Evolutionary conservation across 2,329 filamentous ascomycete species (phyloP), one percentile per base, ranked within the genome.

Genomic region (Scedosporium dehoogii): DNA sequence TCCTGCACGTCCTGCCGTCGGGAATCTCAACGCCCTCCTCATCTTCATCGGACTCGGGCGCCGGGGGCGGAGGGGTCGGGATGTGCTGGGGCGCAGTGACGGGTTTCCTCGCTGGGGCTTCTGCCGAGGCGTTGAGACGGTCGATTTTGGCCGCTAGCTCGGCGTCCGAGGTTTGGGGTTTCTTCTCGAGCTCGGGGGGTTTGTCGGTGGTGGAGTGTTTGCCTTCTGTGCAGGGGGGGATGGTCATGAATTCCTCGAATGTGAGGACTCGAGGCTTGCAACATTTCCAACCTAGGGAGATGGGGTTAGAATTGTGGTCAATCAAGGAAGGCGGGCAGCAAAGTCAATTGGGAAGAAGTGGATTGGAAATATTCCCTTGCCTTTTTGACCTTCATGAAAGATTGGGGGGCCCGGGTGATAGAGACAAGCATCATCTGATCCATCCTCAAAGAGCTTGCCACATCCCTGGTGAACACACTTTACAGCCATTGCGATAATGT

Each of bases 381-480:
- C 94, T 86, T 99, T 97, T 78, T 97, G 93, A 65, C 94, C 94
- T 78, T 99, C 94, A 74, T 97, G 94, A 75, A 99, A 99, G 73
- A 94, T 82, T 56, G 94, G 94, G 66, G 92, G 91, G 63, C 92
- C 92, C 53, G 93, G 91, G 77, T 99, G 94, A 78, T 97, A 97
- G 69, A 85, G 78, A 78, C 94, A 99, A 68, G 87, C 82, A 74
- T 96, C 93, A 51, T 91, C 85, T 4, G 61, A 53, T 9, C 87
- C 77, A 74, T 97, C 89, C 58, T 87, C 86, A 75, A 91, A 97
- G 66, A 81, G 76, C 81, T 97, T 97, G 70, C 89, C 91, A 76
- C 94, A 99, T 73, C 92, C 92, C 76, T 96, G 92, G 79, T 97
- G 94, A 63, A 97, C 91, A 75, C 94, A 99, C 79, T 96, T 97